Conservation (phyloP, 2,329 filamentous ascomycete genomes). For the Alternaria sp. region DNA sequence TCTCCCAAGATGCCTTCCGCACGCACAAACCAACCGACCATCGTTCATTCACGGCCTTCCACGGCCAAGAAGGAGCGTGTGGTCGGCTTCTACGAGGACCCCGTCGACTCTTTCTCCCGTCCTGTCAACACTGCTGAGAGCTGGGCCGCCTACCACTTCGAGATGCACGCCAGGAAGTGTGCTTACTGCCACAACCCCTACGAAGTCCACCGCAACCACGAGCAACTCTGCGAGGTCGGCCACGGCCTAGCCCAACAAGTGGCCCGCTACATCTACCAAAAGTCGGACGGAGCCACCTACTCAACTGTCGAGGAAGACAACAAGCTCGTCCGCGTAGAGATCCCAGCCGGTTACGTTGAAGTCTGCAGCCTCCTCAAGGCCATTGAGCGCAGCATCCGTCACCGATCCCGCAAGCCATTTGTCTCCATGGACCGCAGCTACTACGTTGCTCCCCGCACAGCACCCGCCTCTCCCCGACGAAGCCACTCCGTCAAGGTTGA, state of each 20-base stretch:
- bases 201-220: conserved; percentile 50
- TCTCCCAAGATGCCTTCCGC: conserved; percentile 45
- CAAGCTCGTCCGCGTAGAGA: conserved; percentile 57
- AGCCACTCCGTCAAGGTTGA: conserved; percentile 45
- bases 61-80: conserved; percentile 44
- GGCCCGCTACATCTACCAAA: conserved; percentile 55
- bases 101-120: conserved; percentile 51
- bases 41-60: conserved; percentile 40
- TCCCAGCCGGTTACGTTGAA: conserved; percentile 54
- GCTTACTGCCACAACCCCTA: conserved; percentile 55
- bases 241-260: conserved; percentile 57
- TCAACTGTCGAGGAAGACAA: conserved; percentile 47
- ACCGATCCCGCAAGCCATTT: conserved; percentile 48
- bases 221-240: conserved; percentile 55
- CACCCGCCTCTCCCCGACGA: conserved; percentile 33
- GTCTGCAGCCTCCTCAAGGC: conserved; percentile 52
- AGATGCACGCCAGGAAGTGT: conserved; percentile 57
- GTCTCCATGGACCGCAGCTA: conserved; percentile 56
- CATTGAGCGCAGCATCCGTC: conserved; percentile 51
- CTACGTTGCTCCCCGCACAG: conserved; percentile 51
- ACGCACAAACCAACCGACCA: conserved; percentile 45
- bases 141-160: conserved; percentile 59
- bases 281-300: conserved; percentile 45
- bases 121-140: conserved; percentile 53
- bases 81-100: conserved; percentile 49